Base-by-base conservation (phyloP, 2,329 filamentous ascomycete species). In the Calonectria honghensis region DNA sequence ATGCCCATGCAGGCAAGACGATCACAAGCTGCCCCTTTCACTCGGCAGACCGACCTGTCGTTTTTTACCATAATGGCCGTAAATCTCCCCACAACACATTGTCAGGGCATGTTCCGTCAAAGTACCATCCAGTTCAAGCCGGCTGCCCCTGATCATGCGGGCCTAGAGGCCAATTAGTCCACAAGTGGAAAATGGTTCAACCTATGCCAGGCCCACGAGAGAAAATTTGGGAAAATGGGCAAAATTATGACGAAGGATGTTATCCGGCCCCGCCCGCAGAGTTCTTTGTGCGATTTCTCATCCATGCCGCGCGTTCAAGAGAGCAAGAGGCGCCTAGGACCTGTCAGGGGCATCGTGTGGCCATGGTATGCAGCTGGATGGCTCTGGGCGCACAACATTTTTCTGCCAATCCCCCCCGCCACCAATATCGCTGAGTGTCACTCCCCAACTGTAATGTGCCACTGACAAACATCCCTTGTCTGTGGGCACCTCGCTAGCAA, bases 281-380 rank as follows among this genome's bases (percentile, higher is more conserved):
- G 11, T 20, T 48, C 32, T 35, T 45, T 51, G 32, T 6, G 24
- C 39, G 24, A 18, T 59, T 41, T 32, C 37, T 54, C 29, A 48
- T 35, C 64, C 63, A 72, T 64, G 74, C 75, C 74, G 71, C 72
- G 72, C 67, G 75, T 70, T 74, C 69, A 39, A 57, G 41, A 54
- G 32, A 59, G 9, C 31, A 51, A 73, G 57, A 61, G 41, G 66
- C 67, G 27, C 32, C 35, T 39, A 63, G 57, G 24, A 41, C 39
- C 32, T 10, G 48, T 51, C 61, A 67, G 67, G 67, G 67, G 51
- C 45, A 54, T 41, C 57, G 16, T 24, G 59, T 61, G 57, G 41
- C 24, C 31, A 64, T 54, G 48, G 59, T 39, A 65, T 59, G 72
- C 61, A 45, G 61, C 61, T 13, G 18, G 59, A 45, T 27, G 24